Conservation (phyloP, 2,329 filamentous ascomycete genomes). For the Aureobasidium sp. region DNA sequence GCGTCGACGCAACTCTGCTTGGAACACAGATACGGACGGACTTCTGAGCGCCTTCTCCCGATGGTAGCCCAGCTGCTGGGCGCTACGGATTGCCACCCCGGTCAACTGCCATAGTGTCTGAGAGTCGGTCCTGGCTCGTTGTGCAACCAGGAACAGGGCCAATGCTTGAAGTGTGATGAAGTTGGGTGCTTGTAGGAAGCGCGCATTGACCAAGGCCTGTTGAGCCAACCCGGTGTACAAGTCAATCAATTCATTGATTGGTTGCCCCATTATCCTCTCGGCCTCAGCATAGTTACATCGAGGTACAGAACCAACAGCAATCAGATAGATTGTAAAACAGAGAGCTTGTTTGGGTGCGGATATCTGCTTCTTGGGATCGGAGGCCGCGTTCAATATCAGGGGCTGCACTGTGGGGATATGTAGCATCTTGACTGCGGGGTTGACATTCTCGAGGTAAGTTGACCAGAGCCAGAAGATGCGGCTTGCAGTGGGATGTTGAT, state of each 20-base stretch:
- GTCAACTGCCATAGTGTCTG: conserved; percentile 56
- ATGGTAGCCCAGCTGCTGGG: conserved; percentile 53
- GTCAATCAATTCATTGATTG: conserved; percentile 26
- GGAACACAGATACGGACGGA: conserved; percentile 39
- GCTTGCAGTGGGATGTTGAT: neutral
- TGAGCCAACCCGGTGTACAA: neutral
- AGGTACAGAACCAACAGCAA: conserved; percentile 43
- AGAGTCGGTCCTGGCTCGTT: conserved; percentile 36
- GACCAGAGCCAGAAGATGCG: conserved; percentile 34
- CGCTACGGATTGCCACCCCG: conserved; percentile 51
- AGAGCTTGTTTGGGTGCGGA: conserved; percentile 51
- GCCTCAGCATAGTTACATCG: conserved; percentile 34
- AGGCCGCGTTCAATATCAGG: conserved; percentile 42
- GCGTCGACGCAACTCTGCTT: conserved; percentile 50
- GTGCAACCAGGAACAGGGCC: conserved; percentile 48
- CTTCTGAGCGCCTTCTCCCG: conserved; percentile 47
- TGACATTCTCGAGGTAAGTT: conserved; percentile 61
- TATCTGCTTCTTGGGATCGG: conserved; percentile 41
- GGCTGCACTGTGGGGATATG: conserved; percentile 50
- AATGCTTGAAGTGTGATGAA: conserved; percentile 59
- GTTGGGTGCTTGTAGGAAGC: conserved; percentile 59
- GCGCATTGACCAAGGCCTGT: conserved; percentile 57
- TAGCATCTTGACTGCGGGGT: conserved; percentile 60
- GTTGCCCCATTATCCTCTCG: conserved; percentile 39
- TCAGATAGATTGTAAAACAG: conserved; percentile 54